phyloP scores from a whole-genome alignment of 2,329 filamentous ascomycete genomes.

The Cladophialophora psammophila region DNA sequence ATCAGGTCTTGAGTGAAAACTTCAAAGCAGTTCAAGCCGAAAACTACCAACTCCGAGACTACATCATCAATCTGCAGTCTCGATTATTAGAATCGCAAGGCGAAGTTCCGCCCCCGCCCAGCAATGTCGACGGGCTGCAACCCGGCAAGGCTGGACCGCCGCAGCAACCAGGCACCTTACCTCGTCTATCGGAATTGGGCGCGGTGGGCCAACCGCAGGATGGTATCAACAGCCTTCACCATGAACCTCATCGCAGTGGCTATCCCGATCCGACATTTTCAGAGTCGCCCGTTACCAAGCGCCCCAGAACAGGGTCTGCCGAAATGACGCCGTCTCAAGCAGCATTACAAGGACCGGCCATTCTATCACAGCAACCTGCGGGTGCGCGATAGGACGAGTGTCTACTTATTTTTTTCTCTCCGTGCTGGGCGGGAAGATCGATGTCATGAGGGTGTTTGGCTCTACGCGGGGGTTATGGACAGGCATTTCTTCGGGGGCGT shows the following conservation, averaged over 20 bases:
- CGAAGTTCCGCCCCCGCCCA: conserved; percentile 69
- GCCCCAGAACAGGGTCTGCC: conserved; percentile 33
- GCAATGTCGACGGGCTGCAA: conserved; percentile 41
- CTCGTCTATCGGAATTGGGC: conserved; percentile 36
- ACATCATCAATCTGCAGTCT: conserved; percentile 88
- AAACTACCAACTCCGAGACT: conserved; percentile 89
- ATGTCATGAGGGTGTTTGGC: conserved; percentile 13
- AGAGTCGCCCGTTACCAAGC: conserved; percentile 31
- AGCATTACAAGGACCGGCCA: conserved; percentile 36
- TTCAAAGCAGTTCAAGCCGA: conserved; percentile 85
- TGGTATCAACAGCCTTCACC: conserved; percentile 23
- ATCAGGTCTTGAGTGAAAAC: conserved; percentile 74
- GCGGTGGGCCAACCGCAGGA: conserved; percentile 31
- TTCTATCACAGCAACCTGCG: conserved; percentile 33
- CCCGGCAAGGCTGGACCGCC: conserved; percentile 37
- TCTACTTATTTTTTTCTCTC: background rate
- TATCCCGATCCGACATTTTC: conserved; percentile 38
- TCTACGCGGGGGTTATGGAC: background rate
- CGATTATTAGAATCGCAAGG: conserved; percentile 82
- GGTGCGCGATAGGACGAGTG: conserved; percentile 24
- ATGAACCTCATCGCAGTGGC: conserved; percentile 32
- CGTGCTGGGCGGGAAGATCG: background rate
- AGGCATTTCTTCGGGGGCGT: conserved; percentile 7
- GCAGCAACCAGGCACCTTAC: conserved; percentile 34
- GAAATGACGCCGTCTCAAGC: conserved; percentile 38